Conservation (phyloP, 306 rosid genomes). For the Hippophae tibetana region DNA sequence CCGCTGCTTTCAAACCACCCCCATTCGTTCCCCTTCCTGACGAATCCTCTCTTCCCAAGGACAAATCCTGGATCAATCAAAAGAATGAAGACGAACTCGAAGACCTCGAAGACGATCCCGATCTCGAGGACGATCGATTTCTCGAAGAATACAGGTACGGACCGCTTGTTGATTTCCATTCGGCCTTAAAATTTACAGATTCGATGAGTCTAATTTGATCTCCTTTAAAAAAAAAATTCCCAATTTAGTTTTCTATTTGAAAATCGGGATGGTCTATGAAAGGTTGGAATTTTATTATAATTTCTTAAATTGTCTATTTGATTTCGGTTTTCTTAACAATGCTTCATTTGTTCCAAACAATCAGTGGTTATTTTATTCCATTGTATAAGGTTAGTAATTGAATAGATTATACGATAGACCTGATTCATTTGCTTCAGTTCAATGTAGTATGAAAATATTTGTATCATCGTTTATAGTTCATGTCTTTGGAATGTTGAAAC, state of each 20-base stretch:
- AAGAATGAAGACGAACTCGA: conserved; percentile 71
- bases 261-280: not conserved
- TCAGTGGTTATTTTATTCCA: not conserved
- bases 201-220: not conserved
- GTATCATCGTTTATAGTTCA: no score
- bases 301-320: not conserved
- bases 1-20: conserved; percentile 74
- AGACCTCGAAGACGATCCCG: conserved; percentile 68
- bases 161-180: not conserved
- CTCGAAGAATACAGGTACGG: conserved; percentile 70
- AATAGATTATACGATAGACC: not conserved
- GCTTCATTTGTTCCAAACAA: not conserved
- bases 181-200: not conserved
- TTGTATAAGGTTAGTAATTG: no score
- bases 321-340: no score
- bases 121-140: conserved; percentile 78
- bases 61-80: conserved; percentile 67
- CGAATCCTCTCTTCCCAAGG: conserved; percentile 52
- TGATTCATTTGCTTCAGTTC: not conserved
- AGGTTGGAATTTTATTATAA: not conserved
- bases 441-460: no score
- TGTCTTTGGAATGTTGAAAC: no score
- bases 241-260: not conserved
- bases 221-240: not conserved
- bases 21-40: conserved; percentile 56